These are phyloP conservation scores for Plantago elongata DNA, from an alignment of 257 asterid species.

Conservation along the genomic window DNA sequence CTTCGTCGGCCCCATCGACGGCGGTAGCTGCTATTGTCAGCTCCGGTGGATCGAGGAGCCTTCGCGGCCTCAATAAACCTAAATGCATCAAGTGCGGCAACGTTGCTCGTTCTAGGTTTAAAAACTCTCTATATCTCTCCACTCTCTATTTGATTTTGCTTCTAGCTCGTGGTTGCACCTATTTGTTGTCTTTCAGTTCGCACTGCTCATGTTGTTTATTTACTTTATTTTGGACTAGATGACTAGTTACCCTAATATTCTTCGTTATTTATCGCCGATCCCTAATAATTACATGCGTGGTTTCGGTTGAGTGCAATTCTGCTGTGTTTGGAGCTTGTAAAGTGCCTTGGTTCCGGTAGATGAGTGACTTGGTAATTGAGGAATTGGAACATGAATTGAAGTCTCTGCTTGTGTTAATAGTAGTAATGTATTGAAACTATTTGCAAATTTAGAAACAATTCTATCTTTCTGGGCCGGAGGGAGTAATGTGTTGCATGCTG, in stretches of 20 bases:
- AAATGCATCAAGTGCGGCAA: slow-evolving; percentile 97
- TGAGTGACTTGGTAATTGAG: too few species aligned
- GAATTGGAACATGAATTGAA: too few species aligned
- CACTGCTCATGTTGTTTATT: background rate
- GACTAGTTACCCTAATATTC: background rate
- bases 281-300: too few species aligned
- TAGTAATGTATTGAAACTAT: too few species aligned
- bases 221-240: background rate
- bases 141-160: background rate
- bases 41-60: slow-evolving; percentile 45
- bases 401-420: too few species aligned
- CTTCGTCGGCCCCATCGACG: slow-evolving; percentile 18
- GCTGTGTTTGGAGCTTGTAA: too few species aligned
- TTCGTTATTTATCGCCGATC: too few species aligned
- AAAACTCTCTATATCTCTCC: background rate
- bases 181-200: background rate
- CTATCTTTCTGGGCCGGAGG: too few species aligned
- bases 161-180: background rate
- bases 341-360: too few species aligned
- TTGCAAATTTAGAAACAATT: too few species aligned
- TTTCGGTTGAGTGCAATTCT: too few species aligned
- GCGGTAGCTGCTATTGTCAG: slow-evolving; percentile 18
- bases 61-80: slow-evolving; percentile 92
- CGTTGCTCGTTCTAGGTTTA: slow-evolving; percentile 95
- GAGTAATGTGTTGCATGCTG: too few species aligned